Evolutionary conservation across 345 rosid genomes (phyloP).

Genomic region (Citrus trifoliata): DNA sequence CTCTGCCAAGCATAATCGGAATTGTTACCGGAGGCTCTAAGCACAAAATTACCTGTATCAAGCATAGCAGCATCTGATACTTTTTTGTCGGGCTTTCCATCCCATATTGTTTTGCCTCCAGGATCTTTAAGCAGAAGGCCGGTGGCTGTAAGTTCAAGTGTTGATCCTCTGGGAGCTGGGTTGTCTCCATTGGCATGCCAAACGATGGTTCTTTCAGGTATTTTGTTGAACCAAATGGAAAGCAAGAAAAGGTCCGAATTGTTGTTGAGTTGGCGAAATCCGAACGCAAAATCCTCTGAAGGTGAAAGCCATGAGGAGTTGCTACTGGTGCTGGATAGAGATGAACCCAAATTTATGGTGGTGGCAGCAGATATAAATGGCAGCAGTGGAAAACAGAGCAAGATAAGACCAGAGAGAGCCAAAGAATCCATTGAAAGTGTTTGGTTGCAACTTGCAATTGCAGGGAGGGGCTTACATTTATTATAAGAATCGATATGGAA

Average conservation of each 20-base stretch:
- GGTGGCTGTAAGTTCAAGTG: constrained; percentile 11
- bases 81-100: background rate
- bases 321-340: constrained; percentile 5
- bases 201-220: constrained; percentile 25
- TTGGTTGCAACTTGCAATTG: background rate
- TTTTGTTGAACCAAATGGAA: constrained; percentile 33
- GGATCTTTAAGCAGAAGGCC: constrained; percentile 24
- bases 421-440: background rate
- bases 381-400: background rate
- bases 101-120: constrained; percentile 2
- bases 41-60: constrained; percentile 40
- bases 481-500: background rate
- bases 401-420: background rate
- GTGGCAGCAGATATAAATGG: background rate
- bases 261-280: constrained; percentile 13
- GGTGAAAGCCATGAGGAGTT: constrained; percentile 20
- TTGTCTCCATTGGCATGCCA: constrained; percentile 28
- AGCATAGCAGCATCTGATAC: constrained; percentile 23
- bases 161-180: constrained; percentile 25
- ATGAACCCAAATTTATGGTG: constrained; percentile 11
- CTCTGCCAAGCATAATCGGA: constrained; percentile 35
- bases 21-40: constrained; percentile 3
- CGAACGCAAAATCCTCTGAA: constrained; percentile 26
- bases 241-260: constrained; percentile 25
- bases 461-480: background rate